Evolutionary conservation across 2,329 filamentous ascomycete species (phyloP).

Genomic region (Fusarium annulatum): DNA sequence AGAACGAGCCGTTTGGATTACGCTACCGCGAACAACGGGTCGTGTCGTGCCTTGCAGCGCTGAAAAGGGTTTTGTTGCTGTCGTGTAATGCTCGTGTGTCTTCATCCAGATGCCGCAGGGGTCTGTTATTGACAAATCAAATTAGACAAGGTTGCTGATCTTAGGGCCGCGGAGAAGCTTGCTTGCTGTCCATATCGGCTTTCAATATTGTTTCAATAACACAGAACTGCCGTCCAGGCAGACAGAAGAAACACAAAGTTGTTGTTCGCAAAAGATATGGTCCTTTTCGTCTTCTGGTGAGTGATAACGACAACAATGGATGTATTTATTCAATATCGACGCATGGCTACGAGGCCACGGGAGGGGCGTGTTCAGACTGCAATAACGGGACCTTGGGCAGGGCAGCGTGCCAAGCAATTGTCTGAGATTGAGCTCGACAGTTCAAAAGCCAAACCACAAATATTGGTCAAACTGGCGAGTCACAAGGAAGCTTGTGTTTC

Average conservation of each 20-base stretch:
- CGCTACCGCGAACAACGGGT: constrained; percentile 38
- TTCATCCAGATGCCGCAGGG: constrained; percentile 29
- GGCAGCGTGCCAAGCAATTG: constrained; percentile 31
- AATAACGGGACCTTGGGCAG: constrained; percentile 18
- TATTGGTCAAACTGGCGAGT: constrained; percentile 30
- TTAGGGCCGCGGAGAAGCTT: constrained; percentile 40
- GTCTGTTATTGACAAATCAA: constrained; percentile 29
- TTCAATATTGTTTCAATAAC: constrained; percentile 1
- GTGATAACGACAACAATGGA: constrained; percentile 32
- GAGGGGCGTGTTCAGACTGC: constrained; percentile 24
- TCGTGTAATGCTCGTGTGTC: constrained; percentile 26
- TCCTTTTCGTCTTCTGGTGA: constrained; percentile 2
- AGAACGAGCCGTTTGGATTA: constrained; percentile 15
- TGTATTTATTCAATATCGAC: constrained; percentile 27
- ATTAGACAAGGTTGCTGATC: constrained; percentile 30
- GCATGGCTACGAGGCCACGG: constrained; percentile 20
- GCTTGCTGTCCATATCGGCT: constrained; percentile 5
- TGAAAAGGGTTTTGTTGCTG: constrained; percentile 26
- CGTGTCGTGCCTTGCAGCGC: constrained; percentile 45
- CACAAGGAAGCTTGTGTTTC: constrained; percentile 33
- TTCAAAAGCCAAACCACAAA: constrained; percentile 25
- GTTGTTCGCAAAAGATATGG: neutral
- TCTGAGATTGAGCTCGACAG: constrained; percentile 33
- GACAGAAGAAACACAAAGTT: constrained; percentile 2
- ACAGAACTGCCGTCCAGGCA: neutral